A percentile compares a stretch with the other conserved stretches of the same genome.
Conservation (phyloP, 805 yeast genomes). For the Metschnikowia similis region DNA sequence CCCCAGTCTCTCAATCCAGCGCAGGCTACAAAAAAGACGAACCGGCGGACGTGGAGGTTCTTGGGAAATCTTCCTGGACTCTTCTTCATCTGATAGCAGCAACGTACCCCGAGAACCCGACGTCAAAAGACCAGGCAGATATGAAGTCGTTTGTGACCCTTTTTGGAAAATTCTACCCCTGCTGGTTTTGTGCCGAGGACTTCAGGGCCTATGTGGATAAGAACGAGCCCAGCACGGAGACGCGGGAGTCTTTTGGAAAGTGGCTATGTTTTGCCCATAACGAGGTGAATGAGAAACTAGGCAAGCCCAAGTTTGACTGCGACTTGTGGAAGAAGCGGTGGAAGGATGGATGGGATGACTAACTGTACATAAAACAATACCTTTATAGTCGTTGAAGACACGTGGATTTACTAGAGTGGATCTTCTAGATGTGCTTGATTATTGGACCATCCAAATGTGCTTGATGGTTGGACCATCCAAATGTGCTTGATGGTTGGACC, state of each 20-base stretch:
- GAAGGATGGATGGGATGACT: constrained; percentile 88
- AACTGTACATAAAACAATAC: background rate
- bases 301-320: constrained; percentile 85
- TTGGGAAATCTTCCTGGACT: constrained; percentile 92
- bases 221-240: constrained; percentile 52
- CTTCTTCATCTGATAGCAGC: constrained; percentile 88
- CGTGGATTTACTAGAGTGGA: too few relatives aligned
- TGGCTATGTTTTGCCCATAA: constrained; percentile 98
- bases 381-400: too few relatives aligned
- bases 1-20: constrained; percentile 1
- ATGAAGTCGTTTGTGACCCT: constrained; percentile 64
- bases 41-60: constrained; percentile 80
- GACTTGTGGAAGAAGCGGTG: constrained; percentile 88
- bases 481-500: too few relatives aligned
- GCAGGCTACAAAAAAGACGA: constrained; percentile 43
- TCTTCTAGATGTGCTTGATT: too few relatives aligned
- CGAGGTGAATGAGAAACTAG: constrained; percentile 80
- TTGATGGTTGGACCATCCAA: too few relatives aligned
- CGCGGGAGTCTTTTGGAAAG: constrained; percentile 74
- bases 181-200: constrained; percentile 90
- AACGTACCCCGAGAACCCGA: constrained; percentile 71
- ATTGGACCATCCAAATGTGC: too few relatives aligned
- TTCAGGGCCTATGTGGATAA: constrained; percentile 57
- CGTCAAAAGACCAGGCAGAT: constrained; percentile 58
- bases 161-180: constrained; percentile 83